These are phyloP conservation scores for Chaetothyriales sp. DNA, from an alignment of 2,329 filamentous ascomycete species.

Conservation along the genomic window DNA sequence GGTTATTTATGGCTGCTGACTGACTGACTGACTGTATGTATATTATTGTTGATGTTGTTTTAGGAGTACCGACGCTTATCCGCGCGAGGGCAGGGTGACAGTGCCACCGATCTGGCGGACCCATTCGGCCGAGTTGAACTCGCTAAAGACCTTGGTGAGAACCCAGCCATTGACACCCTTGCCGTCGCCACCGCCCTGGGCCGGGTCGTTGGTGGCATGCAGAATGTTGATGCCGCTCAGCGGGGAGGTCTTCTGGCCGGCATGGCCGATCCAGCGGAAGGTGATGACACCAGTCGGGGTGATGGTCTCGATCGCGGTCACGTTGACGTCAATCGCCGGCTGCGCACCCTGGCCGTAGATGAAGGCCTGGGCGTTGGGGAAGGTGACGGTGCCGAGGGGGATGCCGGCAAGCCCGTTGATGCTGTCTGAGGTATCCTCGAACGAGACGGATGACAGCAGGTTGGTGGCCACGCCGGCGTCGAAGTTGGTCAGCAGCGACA, in stretches of 20 bases:
- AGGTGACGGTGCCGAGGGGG: constrained; percentile 4
- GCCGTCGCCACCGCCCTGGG: not conserved
- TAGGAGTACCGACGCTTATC: too few relatives aligned
- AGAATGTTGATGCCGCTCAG: constrained; percentile 23
- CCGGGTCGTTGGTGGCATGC: constrained; percentile 5
- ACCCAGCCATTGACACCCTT: constrained; percentile 18
- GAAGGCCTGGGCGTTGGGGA: constrained; percentile 12
- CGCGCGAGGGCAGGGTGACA: constrained; percentile 1
- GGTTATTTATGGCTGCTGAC: too few relatives aligned
- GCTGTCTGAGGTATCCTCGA: constrained; percentile 16
- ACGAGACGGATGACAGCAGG: constrained; percentile 6
- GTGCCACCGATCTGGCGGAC: constrained; percentile 11
- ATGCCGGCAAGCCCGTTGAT: constrained; percentile 18
- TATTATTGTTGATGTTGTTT: too few relatives aligned
- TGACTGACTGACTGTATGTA: too few relatives aligned
- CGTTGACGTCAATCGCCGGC: constrained; percentile 18
- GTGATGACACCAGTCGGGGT: constrained; percentile 20
- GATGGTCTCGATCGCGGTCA: constrained; percentile 18
- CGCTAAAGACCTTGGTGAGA: constrained; percentile 20
- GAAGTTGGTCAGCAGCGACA: constrained; percentile 9
- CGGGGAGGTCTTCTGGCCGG: constrained; percentile 4
- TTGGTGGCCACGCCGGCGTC: constrained; percentile 8
- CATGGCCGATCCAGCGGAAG: constrained; percentile 19
- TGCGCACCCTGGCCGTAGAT: constrained; percentile 6
- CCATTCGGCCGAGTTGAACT: constrained; percentile 23